Evolutionary conservation across 805 yeast species (phyloP), one percentile per base, ranked within the genome.

Genomic region (Saturnispora saitoi): DNA sequence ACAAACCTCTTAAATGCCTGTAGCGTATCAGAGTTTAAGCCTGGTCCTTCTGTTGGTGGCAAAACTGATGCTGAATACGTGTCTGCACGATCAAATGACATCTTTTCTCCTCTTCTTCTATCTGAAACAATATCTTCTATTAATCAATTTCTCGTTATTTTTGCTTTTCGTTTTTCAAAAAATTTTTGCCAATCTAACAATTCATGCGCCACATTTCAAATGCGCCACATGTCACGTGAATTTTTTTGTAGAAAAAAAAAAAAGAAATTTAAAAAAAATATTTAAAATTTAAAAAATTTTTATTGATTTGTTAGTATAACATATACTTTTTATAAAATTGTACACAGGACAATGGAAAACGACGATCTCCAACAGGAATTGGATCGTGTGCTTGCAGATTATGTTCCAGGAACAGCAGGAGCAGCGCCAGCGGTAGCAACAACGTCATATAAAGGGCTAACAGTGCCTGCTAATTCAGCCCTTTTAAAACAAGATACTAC

Each of bases 1-100:
- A 93, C 76, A 65, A 93, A 93, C 56, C 78, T 73, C 55, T 83
- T 80, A 71, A 91, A 90, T 3, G 89, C 85, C 56, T 80, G 80
- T 58, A 80, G 76, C 58, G 84, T 74, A 64, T 83, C 93, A 48
- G 81, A 79, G 45, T 82, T 73, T 52, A 72, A 73, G 54, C 75
- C 81, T 53, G 80, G 85, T 19, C 75, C 74, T 1, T 80, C 72
- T 54, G 84, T 90, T 15, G 93, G 91, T n/a, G 93, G 91, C 48
- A 88, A 75, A 34, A 88, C 96, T 19, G 83, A 82, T 4, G 97
- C 90, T 43, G 83, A 73, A 60, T 75, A 85, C 3, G 77, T 71
- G 48, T 81, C 90, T 15, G 86, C 77, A 70, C 84, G 74, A 64
- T 83, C 89, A 67, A 77, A 83, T 2, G 89, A 81, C 90, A 83